phyloP scores from a whole-genome alignment of 805 yeast species.

The Spencermartinsiella europaea region DNA sequence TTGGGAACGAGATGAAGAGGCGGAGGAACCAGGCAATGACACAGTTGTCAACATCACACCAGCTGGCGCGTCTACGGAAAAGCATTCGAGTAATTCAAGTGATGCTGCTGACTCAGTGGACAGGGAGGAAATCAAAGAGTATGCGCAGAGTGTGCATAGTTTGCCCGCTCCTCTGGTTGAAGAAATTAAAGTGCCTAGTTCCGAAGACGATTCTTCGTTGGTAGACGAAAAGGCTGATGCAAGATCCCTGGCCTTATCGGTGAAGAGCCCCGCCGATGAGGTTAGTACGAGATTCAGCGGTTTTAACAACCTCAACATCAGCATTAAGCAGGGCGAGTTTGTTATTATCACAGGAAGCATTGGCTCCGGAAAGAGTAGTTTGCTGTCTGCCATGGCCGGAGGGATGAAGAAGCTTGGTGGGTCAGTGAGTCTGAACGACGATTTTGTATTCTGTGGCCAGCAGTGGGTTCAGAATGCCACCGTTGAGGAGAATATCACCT shows the following conservation, averaged over 20 bases:
- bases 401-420: conserved; percentile 59
- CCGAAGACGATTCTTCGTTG: conserved; percentile 42
- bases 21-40: conserved; percentile 10
- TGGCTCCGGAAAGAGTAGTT: conserved; percentile 77
- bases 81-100: neutral
- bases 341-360: conserved; percentile 73
- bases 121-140: conserved; percentile 10
- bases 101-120: conserved; percentile 9
- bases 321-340: conserved; percentile 58
- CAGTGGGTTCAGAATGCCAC: conserved; percentile 87
- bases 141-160: conserved; percentile 22
- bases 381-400: conserved; percentile 67
- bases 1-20: conserved; percentile 48
- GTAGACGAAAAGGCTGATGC: conserved; percentile 33
- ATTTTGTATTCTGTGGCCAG: conserved; percentile 50
- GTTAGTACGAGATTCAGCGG: conserved; percentile 26
- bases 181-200: neutral
- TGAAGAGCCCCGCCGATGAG: neutral
- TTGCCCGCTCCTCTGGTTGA: conserved; percentile 11
- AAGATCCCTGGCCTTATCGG: neutral
- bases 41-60: neutral
- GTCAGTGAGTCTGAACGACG: conserved; percentile 47
- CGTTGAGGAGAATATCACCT: conserved; percentile 64
- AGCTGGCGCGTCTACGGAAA: conserved; percentile 1
- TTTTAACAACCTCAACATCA: conserved; percentile 40